These are phyloP conservation scores for Suillus alpinus DNA, from an alignment of 768 basidiomycete genomes.

Conservation along the genomic window DNA sequence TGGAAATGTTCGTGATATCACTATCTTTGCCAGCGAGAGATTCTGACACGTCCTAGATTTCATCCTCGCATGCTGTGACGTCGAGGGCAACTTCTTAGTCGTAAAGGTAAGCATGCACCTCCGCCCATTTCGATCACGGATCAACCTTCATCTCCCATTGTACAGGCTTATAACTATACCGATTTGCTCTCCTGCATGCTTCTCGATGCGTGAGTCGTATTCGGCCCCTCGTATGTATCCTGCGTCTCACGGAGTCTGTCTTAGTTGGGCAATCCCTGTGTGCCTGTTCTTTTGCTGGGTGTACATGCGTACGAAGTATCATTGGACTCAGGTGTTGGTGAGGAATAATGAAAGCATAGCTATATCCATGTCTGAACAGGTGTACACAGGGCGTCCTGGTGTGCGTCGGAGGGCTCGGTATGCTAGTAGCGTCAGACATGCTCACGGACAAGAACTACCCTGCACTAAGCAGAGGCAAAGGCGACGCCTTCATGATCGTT, in stretches of 20 bases:
- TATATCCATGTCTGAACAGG: background rate
- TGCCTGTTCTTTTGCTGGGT: slow-evolving; percentile 83
- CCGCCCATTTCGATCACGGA: background rate
- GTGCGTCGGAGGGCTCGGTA: slow-evolving; percentile 70
- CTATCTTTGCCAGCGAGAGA: background rate
- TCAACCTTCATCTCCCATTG: background rate
- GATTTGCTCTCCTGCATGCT: slow-evolving; percentile 88
- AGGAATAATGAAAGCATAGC: slow-evolving; percentile 16
- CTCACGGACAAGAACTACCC: slow-evolving; percentile 74
- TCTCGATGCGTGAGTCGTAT: slow-evolving; percentile 68
- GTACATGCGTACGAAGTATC: slow-evolving; percentile 76
- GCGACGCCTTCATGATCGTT: slow-evolving; percentile 83
- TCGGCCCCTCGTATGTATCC: background rate
- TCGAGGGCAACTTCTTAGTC: slow-evolving; percentile 86
- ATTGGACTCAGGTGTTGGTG: slow-evolving; percentile 81
- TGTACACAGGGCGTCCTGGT: slow-evolving; percentile 60
- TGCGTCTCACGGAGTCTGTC: slow-evolving; percentile 6
- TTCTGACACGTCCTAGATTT: slow-evolving; percentile 48
- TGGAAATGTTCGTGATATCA: slow-evolving; percentile 71
- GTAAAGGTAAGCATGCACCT: slow-evolving; percentile 50
- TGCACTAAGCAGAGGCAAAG: slow-evolving; percentile 65
- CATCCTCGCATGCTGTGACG: slow-evolving; percentile 75
- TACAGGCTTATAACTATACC: slow-evolving; percentile 79
- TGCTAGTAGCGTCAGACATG: slow-evolving; percentile 78
- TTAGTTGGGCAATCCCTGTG: slow-evolving; percentile 84